Conservation (phyloP, 129 eudicot species). For the Flaveria bidentis region DNA sequence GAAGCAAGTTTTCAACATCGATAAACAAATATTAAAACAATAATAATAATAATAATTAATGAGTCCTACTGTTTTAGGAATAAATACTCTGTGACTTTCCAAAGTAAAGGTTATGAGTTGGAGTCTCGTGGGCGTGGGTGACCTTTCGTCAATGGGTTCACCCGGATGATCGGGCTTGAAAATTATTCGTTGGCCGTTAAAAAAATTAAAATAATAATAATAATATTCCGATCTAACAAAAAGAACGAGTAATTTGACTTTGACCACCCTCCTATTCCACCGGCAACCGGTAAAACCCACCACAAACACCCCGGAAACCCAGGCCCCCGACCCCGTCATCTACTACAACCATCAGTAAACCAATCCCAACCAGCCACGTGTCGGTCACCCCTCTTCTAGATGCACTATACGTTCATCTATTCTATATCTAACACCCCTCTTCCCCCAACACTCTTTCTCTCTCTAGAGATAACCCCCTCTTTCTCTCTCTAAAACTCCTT, state of each 20-base stretch:
- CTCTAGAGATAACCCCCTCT: slow-evolving; percentile 27
- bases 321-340: neutral
- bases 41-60: no score
- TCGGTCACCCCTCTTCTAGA: slow-evolving; percentile 29
- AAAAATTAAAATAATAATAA: neutral
- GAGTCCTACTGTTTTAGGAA: no score
- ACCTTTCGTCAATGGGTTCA: no score
- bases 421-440: neutral
- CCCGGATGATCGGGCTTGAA: no score
- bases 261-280: slow-evolving; percentile 29
- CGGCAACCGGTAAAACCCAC: slow-evolving; percentile 44
- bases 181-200: no score
- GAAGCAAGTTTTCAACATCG: slow-evolving; percentile 32
- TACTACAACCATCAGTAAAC: slow-evolving; percentile 22
- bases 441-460: slow-evolving; percentile 28
- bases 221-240: slow-evolving; percentile 11
- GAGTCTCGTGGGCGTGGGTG: no score
- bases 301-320: slow-evolving; percentile 25
- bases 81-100: no score
- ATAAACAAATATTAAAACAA: neutral
- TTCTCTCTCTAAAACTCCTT: slow-evolving; percentile 17
- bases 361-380: slow-evolving; percentile 37
- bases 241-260: slow-evolving; percentile 20
- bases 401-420: slow-evolving; percentile 25
- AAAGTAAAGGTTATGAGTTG: no score